These are phyloP conservation scores for Berberis thunbergii DNA, from an alignment of 164 flowering plant genomes.

Conservation along the genomic window DNA sequence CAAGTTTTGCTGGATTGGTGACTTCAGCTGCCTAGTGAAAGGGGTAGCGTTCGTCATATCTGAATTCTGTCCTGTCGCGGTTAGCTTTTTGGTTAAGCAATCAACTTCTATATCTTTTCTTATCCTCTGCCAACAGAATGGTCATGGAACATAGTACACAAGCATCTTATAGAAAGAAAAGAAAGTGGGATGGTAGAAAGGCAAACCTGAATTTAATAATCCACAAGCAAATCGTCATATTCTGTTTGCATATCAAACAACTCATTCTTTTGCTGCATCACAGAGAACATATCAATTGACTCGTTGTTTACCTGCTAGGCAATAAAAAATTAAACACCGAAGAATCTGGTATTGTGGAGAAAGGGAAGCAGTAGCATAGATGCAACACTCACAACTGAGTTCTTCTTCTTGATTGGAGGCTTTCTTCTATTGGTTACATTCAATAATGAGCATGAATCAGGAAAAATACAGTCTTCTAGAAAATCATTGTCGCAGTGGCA, in stretches of 20 bases:
- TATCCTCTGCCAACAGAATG: constrained; percentile 32
- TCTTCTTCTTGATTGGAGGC: constrained; percentile 38
- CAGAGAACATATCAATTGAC: no score
- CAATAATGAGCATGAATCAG: constrained; percentile 56
- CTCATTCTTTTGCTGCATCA: constrained; percentile 34
- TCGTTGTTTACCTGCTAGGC: background rate
- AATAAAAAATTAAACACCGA: constrained; percentile 1
- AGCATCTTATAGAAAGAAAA: background rate
- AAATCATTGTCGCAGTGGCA: constrained; percentile 3
- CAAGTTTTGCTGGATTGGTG: no score
- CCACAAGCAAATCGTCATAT: constrained; percentile 56
- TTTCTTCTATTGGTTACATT: constrained; percentile 84
- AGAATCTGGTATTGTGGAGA: background rate
- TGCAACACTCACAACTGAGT: constrained; percentile 30
- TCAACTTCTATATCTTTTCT: constrained; percentile 25
- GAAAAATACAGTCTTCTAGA: constrained; percentile 37
- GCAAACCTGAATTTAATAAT: constrained; percentile 67
- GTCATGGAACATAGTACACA: no score
- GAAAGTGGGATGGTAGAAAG: background rate
- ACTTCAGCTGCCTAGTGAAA: constrained; percentile 4
- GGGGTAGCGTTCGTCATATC: constrained; percentile 8
- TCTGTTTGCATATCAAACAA: constrained; percentile 38
- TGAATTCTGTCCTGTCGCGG: constrained; percentile 23
- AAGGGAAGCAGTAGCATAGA: constrained; percentile 8
- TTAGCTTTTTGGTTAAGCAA: constrained; percentile 25